Percentiles rank a stretch among this genome's conserved stretches.
Evolutionary conservation across 108 stramenopile species (phyloP).

Genomic region (Pseudonitzschia pungens): DNA sequence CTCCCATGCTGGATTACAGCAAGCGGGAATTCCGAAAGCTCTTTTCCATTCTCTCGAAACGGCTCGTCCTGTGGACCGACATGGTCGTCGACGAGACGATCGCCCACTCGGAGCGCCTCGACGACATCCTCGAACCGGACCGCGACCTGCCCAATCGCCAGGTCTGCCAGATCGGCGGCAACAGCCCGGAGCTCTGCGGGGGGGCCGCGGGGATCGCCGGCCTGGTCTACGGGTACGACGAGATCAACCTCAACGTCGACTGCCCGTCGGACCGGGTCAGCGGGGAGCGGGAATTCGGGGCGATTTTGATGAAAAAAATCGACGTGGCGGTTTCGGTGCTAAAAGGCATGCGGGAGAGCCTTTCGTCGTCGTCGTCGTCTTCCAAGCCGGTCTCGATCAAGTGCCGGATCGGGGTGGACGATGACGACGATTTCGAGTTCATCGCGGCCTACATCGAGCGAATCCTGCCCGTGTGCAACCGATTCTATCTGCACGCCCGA

Average conservation of each 20-base stretch:
- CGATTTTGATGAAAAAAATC: constrained; percentile 37
- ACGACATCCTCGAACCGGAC: constrained; percentile 36
- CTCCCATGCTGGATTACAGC: constrained; percentile 76
- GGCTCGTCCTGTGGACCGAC: constrained; percentile 64
- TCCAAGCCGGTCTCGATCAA: constrained; percentile 56
- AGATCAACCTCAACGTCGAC: constrained; percentile 76
- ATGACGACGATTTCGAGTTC: constrained; percentile 50
- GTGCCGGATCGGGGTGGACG: constrained; percentile 71
- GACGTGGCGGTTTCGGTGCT: constrained; percentile 13
- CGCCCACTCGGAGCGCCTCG: constrained; percentile 34
- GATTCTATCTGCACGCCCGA: constrained; percentile 70
- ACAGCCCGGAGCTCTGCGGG: constrained; percentile 40
- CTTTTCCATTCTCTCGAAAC: constrained; percentile 61
- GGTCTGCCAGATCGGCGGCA: constrained; percentile 66
- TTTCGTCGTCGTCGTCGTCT: too few species aligned
- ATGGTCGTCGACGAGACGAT: constrained; percentile 78
- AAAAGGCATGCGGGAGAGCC: constrained; percentile 17
- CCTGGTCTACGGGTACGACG: constrained; percentile 54
- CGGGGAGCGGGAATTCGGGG: constrained; percentile 53
- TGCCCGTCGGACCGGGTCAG: constrained; percentile 67
- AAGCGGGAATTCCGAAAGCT: constrained; percentile 69
- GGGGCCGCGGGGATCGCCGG: constrained; percentile 41
- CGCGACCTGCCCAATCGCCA: constrained; percentile 27
- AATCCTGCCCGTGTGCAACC: constrained; percentile 40
- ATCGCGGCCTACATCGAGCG: constrained; percentile 40